Conservation (phyloP, 2,329 filamentous ascomycete genomes). For the Colletotrichum sp. region DNA sequence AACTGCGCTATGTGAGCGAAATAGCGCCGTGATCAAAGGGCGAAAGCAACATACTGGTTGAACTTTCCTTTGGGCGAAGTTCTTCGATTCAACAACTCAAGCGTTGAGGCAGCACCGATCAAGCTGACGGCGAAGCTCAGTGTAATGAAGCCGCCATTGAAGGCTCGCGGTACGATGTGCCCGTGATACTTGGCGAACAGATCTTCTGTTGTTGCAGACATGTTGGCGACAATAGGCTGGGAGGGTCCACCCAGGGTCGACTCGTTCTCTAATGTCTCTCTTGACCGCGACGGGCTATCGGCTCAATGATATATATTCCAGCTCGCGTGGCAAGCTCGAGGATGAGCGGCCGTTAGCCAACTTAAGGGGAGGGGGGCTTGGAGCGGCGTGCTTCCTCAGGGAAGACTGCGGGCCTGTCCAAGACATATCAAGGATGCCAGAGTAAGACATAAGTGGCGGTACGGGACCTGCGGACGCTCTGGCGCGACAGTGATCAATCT, state of each 20-base stretch:
- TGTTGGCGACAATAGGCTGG: not conserved
- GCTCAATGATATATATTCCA: constrained; percentile 3
- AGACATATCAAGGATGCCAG: constrained; percentile 16
- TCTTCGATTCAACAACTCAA: constrained; percentile 81
- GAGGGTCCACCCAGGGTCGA: not conserved
- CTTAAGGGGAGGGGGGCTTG: not conserved
- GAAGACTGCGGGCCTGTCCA: not conserved
- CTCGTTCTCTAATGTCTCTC: constrained; percentile 12
- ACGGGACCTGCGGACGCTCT: not conserved
- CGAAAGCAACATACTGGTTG: constrained; percentile 64
- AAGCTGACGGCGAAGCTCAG: constrained; percentile 80
- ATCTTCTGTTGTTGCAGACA: constrained; percentile 22
- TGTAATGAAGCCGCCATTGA: constrained; percentile 67
- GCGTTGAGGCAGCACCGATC: constrained; percentile 77
- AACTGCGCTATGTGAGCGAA: constrained; percentile 41
- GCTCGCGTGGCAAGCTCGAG: constrained; percentile 2
- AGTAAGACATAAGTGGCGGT: constrained; percentile 17
- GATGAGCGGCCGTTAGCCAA: not conserved
- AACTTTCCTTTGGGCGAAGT: constrained; percentile 71
- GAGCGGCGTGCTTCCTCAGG: not conserved
- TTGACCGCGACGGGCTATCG: not conserved
- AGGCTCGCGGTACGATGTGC: constrained; percentile 52
- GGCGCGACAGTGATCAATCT: not conserved
- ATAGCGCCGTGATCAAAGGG: not conserved
- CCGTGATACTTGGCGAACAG: constrained; percentile 47